phyloP scores from a whole-genome alignment of 306 rosid genomes.

The Lathyrus oleraceus region DNA sequence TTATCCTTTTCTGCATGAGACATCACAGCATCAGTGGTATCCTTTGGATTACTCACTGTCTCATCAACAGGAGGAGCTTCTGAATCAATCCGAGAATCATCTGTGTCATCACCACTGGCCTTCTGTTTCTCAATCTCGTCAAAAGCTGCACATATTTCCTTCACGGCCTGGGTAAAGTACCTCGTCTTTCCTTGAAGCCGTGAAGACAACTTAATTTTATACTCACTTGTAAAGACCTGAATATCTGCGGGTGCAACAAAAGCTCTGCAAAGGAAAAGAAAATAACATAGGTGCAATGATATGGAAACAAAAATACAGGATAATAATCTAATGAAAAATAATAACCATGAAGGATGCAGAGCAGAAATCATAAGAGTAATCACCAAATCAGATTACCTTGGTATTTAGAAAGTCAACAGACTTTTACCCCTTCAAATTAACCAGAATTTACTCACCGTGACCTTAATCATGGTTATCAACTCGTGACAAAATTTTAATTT shows the following conservation, averaged over 20 bases:
- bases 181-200: slow-evolving; percentile 77
- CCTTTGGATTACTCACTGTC: slow-evolving; percentile 51
- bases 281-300: slow-evolving; percentile 26
- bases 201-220: slow-evolving; percentile 65
- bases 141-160: slow-evolving; percentile 83
- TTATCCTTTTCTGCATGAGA: slow-evolving; percentile 43
- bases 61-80: slow-evolving; percentile 66
- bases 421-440: slow-evolving; percentile 1
- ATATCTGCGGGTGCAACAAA: slow-evolving; percentile 94
- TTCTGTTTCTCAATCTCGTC: slow-evolving; percentile 70
- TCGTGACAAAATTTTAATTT: neutral
- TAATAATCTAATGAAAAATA: slow-evolving; percentile 25
- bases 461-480: slow-evolving; percentile 21
- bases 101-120: slow-evolving; percentile 62
- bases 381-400: slow-evolving; percentile 21
- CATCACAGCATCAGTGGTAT: slow-evolving; percentile 43
- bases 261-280: slow-evolving; percentile 65
- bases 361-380: slow-evolving; percentile 18
- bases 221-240: slow-evolving; percentile 77
- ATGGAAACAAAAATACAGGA: slow-evolving; percentile 27
- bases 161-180: slow-evolving; percentile 83
- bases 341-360: slow-evolving; percentile 13
- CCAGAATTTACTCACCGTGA: neutral
- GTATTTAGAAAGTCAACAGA: neutral
- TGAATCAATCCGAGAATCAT: slow-evolving; percentile 61